phyloP scores from a whole-genome alignment of 371 early-diverging fungal genomes.

The Mucor saturninus region DNA sequence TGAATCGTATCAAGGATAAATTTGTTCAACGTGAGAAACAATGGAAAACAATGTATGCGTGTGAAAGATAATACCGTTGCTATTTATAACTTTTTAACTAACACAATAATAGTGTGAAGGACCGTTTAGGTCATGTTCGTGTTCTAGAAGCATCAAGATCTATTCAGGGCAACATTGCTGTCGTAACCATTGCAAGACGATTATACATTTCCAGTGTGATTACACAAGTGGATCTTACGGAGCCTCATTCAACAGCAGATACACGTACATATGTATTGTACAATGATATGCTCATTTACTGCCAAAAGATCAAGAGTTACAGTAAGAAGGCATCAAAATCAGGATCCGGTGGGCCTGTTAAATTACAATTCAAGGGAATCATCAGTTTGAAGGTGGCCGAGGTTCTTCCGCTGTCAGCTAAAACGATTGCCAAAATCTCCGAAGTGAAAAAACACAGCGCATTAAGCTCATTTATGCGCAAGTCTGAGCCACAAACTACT shows the following conservation, averaged over 20 bases:
- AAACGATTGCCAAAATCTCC: slow-evolving; percentile 12
- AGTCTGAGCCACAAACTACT: slow-evolving; percentile 1
- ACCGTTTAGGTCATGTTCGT: slow-evolving; percentile 24
- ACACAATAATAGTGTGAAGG: slow-evolving; percentile 16
- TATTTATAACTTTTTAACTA: not conserved
- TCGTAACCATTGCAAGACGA: slow-evolving; percentile 21
- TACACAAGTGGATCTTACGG: slow-evolving; percentile 15
- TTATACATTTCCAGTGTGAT: slow-evolving; percentile 15
- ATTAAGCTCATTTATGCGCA: slow-evolving; percentile 21
- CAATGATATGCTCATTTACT: slow-evolving; percentile 24
- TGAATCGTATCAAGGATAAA: slow-evolving; percentile 12
- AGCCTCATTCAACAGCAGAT: slow-evolving; percentile 20
- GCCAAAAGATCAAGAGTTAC: slow-evolving; percentile 19
- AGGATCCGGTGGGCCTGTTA: not conserved
- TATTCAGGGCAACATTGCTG: slow-evolving; percentile 20
- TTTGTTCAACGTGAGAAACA: slow-evolving; percentile 10
- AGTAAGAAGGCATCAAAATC: not conserved
- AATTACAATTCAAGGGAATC: slow-evolving; percentile 20
- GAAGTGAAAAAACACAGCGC: slow-evolving; percentile 15
- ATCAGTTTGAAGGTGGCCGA: slow-evolving; percentile 25
- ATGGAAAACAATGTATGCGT: slow-evolving; percentile 19
- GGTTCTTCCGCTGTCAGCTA: slow-evolving; percentile 13
- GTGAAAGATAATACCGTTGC: not conserved
- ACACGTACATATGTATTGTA: slow-evolving; percentile 25
- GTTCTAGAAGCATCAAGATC: slow-evolving; percentile 20